These are phyloP conservation scores for Cornus florida DNA, from an alignment of 148 eudicot species.

Conservation along the genomic window DNA sequence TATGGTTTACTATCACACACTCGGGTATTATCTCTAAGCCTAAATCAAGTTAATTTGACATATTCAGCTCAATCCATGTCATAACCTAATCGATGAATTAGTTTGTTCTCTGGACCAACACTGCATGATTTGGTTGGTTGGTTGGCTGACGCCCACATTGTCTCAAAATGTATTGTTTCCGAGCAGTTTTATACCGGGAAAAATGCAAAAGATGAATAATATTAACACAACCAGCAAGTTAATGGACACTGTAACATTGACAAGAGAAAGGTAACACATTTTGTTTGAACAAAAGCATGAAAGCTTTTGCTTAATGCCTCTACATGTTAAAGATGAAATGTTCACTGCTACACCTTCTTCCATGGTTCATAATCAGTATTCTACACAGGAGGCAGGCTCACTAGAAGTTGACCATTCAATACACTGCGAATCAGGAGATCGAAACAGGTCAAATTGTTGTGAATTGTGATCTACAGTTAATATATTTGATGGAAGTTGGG, in stretches of 20 bases:
- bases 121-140: no score
- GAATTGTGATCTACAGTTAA: neutral
- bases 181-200: no score
- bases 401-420: slow-evolving; percentile 41
- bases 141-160: no score
- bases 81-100: no score
- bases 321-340: neutral
- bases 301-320: neutral
- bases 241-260: neutral
- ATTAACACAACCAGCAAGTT: no score
- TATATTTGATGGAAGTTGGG: neutral
- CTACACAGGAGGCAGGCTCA: slow-evolving; percentile 29
- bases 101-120: no score
- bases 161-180: no score
- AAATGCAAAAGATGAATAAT: no score
- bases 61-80: no score
- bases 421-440: slow-evolving; percentile 27
- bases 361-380: neutral
- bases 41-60: no score
- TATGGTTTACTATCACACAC: no score
- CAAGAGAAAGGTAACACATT: neutral
- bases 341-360: neutral
- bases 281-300: neutral
- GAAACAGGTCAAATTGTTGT: neutral
- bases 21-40: no score